Conservation (phyloP, 495 filamentous ascomycete genomes). For the Neurospora sp. region DNA sequence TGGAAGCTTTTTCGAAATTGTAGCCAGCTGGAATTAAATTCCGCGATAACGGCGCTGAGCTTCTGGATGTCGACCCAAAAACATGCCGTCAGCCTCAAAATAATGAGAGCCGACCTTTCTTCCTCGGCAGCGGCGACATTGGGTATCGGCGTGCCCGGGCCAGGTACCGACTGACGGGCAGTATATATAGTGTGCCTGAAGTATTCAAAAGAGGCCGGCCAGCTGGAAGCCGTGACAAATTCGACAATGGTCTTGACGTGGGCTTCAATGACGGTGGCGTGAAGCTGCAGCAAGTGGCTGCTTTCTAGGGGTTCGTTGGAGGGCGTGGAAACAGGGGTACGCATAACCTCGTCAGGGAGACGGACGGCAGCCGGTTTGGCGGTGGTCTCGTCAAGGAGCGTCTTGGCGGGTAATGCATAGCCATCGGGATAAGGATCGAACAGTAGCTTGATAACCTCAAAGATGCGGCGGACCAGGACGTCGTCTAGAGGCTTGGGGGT, state of each 20-base stretch:
- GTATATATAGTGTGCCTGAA: conserved; percentile 37
- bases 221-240: conserved; percentile 51
- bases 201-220: conserved; percentile 46
- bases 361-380: conserved; percentile 20
- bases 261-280: conserved; percentile 33
- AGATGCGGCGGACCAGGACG: conserved; percentile 28
- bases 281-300: conserved; percentile 15
- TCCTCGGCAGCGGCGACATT: conserved; percentile 37
- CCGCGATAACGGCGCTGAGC: conserved; percentile 47
- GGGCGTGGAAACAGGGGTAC: conserved; percentile 25
- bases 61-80: conserved; percentile 53
- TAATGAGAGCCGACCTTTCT: conserved; percentile 38
- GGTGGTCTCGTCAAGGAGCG: conserved; percentile 33
- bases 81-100: conserved; percentile 44
- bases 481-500: conserved; percentile 28
- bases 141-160: conserved; percentile 25
- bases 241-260: conserved; percentile 43
- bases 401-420: conserved; percentile 34
- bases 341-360: conserved; percentile 22
- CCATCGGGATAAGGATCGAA: conserved; percentile 39
- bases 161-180: conserved; percentile 33
- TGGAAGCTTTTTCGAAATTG: conserved; percentile 52
- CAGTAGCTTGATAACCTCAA: conserved; percentile 33
- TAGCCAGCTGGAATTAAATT: conserved; percentile 52
- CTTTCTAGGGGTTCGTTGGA: conserved; percentile 35